Evolutionary conservation across 192 early-diverging fungal genomes (phyloP).

Genomic region (Coemansia sp.): DNA sequence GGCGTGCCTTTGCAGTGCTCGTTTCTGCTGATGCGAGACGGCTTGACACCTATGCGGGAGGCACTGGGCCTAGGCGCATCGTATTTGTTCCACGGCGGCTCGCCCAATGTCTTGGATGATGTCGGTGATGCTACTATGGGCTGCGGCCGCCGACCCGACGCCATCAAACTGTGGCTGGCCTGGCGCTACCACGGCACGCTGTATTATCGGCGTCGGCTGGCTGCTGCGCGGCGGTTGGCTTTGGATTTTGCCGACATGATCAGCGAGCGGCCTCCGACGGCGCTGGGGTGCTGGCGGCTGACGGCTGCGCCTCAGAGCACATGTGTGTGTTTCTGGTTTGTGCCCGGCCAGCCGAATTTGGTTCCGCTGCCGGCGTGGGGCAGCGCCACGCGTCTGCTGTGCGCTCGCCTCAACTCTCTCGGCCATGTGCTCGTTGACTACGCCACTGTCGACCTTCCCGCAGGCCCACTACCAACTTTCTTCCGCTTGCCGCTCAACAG

Average conservation of each 20-base stretch:
- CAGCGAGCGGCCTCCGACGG: conserved; percentile 20
- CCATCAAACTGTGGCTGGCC: conserved; percentile 75
- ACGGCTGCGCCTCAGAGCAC: conserved; percentile 28
- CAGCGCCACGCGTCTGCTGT: conserved; percentile 37
- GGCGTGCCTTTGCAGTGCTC: conserved; percentile 82
- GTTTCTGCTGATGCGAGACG: conserved; percentile 63
- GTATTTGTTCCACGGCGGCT: conserved; percentile 66
- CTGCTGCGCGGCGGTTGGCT: conserved; percentile 61
- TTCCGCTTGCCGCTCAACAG: conserved; percentile 76
- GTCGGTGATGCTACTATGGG: conserved; percentile 78
- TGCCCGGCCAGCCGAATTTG: conserved; percentile 34
- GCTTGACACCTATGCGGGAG: conserved; percentile 57
- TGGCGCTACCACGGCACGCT: conserved; percentile 76
- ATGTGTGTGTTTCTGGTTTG: conserved; percentile 78
- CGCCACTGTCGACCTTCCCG: conserved; percentile 42
- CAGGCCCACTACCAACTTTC: conserved; percentile 57
- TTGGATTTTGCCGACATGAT: conserved; percentile 47
- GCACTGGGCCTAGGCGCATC: conserved; percentile 66
- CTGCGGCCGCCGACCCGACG: conserved; percentile 79
- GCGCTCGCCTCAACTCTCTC: conserved; percentile 42
- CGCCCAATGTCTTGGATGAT: conserved; percentile 54
- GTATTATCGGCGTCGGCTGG: conserved; percentile 63
- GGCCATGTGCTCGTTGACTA: conserved; percentile 76
- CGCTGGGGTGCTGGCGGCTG: conserved; percentile 54
- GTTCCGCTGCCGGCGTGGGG: conserved; percentile 10